Evolutionary conservation across 192 early-diverging fungal species (phyloP).

Genomic region (Coemansia sp.): DNA sequence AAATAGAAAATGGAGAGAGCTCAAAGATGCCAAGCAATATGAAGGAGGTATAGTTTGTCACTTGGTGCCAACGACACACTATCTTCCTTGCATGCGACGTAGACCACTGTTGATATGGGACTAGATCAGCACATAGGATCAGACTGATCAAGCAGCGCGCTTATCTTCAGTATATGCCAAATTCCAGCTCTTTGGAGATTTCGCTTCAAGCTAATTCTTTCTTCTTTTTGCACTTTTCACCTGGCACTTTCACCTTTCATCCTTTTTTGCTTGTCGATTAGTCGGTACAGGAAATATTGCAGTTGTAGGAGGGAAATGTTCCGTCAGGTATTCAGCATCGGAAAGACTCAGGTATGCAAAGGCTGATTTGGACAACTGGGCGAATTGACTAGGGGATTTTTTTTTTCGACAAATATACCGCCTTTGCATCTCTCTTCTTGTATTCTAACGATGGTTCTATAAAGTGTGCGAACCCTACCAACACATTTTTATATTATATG

Average conservation of each 20-base stretch:
- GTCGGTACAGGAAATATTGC: background rate
- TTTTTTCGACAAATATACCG: conserved; percentile 1
- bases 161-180: background rate
- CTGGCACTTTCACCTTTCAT: background rate
- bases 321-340: conserved; percentile 40
- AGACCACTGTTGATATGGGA: background rate
- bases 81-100: background rate
- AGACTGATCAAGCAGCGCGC: background rate
- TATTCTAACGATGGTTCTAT: background rate
- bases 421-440: background rate
- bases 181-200: background rate
- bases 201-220: background rate
- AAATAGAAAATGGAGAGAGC: background rate
- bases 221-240: background rate
- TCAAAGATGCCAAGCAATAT: background rate
- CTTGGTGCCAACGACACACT: background rate
- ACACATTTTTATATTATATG: background rate
- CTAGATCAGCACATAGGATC: background rate
- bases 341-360: conserved; percentile 51
- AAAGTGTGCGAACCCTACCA: background rate
- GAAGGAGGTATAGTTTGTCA: background rate
- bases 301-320: conserved; percentile 24
- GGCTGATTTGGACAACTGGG: background rate
- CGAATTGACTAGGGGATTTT: background rate
- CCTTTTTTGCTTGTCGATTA: background rate